Evolutionary conservation across 169 alveolate species (phyloP).

Genomic region (Fabrea salina): DNA sequence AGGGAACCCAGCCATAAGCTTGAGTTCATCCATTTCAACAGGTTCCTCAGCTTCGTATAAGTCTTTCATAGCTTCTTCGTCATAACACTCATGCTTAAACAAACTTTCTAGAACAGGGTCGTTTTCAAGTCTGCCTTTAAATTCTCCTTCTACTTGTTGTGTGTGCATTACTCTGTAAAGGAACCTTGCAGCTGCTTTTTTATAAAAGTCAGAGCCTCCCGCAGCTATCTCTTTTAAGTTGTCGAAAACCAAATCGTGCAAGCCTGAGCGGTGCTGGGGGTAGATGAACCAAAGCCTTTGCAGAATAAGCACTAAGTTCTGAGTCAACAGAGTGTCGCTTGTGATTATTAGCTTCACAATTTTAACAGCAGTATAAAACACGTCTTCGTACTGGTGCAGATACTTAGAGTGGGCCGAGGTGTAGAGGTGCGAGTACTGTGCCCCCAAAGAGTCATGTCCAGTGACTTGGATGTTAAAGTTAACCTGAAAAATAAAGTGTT

Average conservation of each 20-base stretch:
- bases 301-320: not conserved
- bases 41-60: not conserved
- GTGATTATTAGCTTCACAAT: not conserved
- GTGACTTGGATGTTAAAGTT: not conserved
- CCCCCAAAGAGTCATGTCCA: not conserved
- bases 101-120: not conserved
- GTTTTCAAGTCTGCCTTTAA: constrained; percentile 1
- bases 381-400: not conserved
- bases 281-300: not conserved
- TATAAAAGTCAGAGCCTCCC: not conserved
- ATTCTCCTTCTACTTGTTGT: not conserved
- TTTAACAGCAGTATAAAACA: not conserved
- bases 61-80: not conserved
- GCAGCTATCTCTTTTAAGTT: constrained; percentile 15
- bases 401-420: not conserved
- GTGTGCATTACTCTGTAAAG: not conserved
- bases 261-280: not conserved
- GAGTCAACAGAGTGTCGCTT: constrained; percentile 2
- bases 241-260: not conserved
- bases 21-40: not conserved
- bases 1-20: constrained; percentile 1
- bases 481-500: not conserved
- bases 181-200: not conserved
- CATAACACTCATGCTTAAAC: not conserved
- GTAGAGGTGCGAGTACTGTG: not conserved